These are phyloP conservation scores for Lodderomyces elongisporus DNA, from an alignment of 1,139 yeast species.

Conservation along the genomic window DNA sequence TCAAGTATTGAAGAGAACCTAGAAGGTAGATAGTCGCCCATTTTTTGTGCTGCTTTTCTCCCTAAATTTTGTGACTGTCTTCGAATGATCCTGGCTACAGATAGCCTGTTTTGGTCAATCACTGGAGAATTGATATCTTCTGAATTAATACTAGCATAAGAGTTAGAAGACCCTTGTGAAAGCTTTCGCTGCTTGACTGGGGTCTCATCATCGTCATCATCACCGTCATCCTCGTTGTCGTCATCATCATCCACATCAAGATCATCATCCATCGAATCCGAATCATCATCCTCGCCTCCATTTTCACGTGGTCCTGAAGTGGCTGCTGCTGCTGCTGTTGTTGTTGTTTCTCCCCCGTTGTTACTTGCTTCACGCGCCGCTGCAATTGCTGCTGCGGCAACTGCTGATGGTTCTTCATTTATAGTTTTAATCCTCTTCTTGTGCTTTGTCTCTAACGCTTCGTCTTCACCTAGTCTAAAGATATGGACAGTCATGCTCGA, in stretches of 20 bases:
- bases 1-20: conserved; percentile 82
- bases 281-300: conserved; percentile 17
- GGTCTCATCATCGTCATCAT: conserved; percentile 22
- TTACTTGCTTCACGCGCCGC: conserved; percentile 32
- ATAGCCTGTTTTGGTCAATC: conserved; percentile 62
- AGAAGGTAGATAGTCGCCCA: conserved; percentile 84
- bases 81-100: conserved; percentile 66
- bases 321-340: conserved; percentile 21
- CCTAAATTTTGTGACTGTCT: conserved; percentile 55
- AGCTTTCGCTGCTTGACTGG: conserved; percentile 32
- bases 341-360: conserved; percentile 2
- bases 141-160: conserved; percentile 34
- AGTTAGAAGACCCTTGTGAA: conserved; percentile 39
- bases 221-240: conserved; percentile 23
- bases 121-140: conserved; percentile 52
- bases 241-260: conserved; percentile 23
- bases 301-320: conserved; percentile 24
- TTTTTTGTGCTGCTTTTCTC: conserved; percentile 78
- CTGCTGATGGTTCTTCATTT: conserved; percentile 16
- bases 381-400: conserved; percentile 19
- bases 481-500: conserved; percentile 93
- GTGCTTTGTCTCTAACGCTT: conserved; percentile 43
- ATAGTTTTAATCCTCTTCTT: conserved; percentile 24
- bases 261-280: conserved; percentile 25
- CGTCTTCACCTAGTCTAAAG: conserved; percentile 66